Evolutionary conservation across 176 grass and related monocot genomes (phyloP), one percentile per base, ranked within the genome.

Genomic region (Stipa capillata): DNA sequence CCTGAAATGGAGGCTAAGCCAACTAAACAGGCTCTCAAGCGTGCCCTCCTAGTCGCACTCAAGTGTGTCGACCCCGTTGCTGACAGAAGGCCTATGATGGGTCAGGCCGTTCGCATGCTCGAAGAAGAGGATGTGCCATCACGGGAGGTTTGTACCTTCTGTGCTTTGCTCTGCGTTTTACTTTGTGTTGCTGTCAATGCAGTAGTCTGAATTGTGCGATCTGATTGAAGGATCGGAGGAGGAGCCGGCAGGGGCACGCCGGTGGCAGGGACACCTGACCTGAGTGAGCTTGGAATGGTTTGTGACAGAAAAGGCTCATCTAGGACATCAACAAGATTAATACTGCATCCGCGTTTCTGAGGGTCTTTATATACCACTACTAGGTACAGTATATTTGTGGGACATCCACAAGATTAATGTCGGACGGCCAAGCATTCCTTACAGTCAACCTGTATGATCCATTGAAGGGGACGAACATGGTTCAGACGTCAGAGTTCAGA

Each of bases 21-120:
- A 40, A 74, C 72, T 55, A 74, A 40, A 41, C 72, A 55, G 72
- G 72, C 51, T 57, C 72, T 74, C 34, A 74, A 74, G 72, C 72
- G 72, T 42, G 52, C 72, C 36, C 72, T 75, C 24, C 51, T 75
- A 41, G 23, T 43, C 5, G 53, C 37, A 25, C 24, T 76, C 36
- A 76, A 58, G 73, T 76, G 73, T 41, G 24, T 76, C 40, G 73
- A 76, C 36, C 53, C 53, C 10, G 15, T 43, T 43, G 73, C 73
- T 43, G 73, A 43, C 36, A 59, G 53, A 31, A 76, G 73, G 37
- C 73, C 73, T 58, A 43, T 53, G 3, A 76, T 76, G 73, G 73
- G 53, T 59, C 72, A 76, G 25, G 53, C 54, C 2, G 53, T 76
- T 27, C 24, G 23, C 40, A 76, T 76, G 73, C 73, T 76, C 4